Base-by-base conservation (phyloP, 306 rosid genomes). In the Alnus glutinosa region DNA sequence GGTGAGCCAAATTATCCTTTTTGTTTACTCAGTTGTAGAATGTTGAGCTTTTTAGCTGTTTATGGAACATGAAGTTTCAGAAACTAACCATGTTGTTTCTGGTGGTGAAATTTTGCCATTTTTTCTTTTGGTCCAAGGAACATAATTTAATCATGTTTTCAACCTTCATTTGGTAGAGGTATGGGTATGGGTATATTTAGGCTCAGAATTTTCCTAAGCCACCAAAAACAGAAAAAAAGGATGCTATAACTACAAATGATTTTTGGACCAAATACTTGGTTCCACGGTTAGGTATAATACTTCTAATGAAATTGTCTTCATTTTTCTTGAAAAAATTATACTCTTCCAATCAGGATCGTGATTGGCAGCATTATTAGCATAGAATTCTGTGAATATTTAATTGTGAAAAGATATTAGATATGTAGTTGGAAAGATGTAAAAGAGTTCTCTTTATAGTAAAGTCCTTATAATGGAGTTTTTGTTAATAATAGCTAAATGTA, bases 1-100 rank as follows among this genome's bases (percentile, higher is more conserved):
- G 98, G 97, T 92, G 52, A 84, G 97, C 77, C 46, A 70, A 78
- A 54, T 67, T 83, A 55, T 55, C 58, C 30, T 47, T 75, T 69
- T 47, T 50, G 23, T 55, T 74, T 30, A 42, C 63, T 15, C 32
- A 73, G 69, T 55, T 71, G 77, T 77, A 12, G 51, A 69, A 19
- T 64, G 46, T 71, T 71, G 75, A 13, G 55, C 73, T 57, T 74
- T 49, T 49, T 46, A 36, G n/a, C 15, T 59, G 16, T 30, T 23
- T 19, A 28, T 59, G 36, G 30, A n/a, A 49, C 3, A 49, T 49
- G 52, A 49, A 49, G 52, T 12, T 49, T 49, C 14, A 37, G 1
- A 16, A 39, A 36, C 18, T 37, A 28, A 37, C 30, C 39, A 37
- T 66, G 13, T 36, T 64, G 12, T 44, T 37, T 66, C 50, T 39